Evolutionary conservation across 2,329 filamentous ascomycete species (phyloP), one percentile per base, ranked within the genome.

Genomic region (Fonsecaea erecta): DNA sequence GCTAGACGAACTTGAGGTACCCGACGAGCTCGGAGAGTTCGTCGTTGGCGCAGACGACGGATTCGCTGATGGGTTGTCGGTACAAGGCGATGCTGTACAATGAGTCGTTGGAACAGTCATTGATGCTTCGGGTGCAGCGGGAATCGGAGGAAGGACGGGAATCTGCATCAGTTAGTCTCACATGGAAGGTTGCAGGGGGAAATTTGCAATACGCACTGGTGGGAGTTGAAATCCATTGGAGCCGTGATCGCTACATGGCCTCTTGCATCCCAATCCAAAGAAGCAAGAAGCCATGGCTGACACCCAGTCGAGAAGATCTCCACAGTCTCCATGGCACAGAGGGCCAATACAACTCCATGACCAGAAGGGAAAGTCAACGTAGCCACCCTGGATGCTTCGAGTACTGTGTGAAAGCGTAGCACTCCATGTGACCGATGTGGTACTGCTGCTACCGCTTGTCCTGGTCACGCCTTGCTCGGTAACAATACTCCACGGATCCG

Each of bases 311-410:
- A 54, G 40, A n/a, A 40, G 26, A 34, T 52, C 48, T 16, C 26
- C 57, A 37, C 53, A 57, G 18, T 32, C 32, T 24, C 43, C 54
- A 24, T 57, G 30, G 53, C 60, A 60, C 48, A 64, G 26, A 43
- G 56, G 52, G 21, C 62, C 62, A 11, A 48, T 5, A 34, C 62
- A 64, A 48, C 54, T 46, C 62, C 62, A 64, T 16, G 35, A 24
- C 43, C 35, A 64, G 18, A 51, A 60, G 2, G 62, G 62, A 48
- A 64, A 52, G n/a, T 35, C 30, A 40, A 64, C 21, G 11, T 28
- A 24, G 18, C 56, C 62, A 24, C 62, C 62, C 18, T 48, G 18
- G 34, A 60, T 60, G 24, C 32, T 26, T 24, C 26, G 21, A 18
- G 51, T 53, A 30, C 46, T 26, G 28, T 64, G 40, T 37, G 14